phyloP scores from a whole-genome alignment of 2,329 filamentous ascomycete species.

The Neocucurbitaria cava region DNA sequence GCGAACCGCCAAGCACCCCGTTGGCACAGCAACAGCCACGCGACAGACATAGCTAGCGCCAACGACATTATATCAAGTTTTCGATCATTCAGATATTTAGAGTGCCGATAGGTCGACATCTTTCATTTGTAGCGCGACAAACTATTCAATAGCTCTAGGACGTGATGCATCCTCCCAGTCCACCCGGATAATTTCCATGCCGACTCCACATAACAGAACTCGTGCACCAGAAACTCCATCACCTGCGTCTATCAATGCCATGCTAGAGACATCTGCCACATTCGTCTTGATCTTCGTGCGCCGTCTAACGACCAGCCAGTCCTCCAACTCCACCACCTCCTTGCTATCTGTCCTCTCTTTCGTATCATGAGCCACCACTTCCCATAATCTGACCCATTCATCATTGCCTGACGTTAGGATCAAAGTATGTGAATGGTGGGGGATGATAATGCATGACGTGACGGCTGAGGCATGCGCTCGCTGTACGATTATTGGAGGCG shows the following conservation, averaged over 20 bases:
- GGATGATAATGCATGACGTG: slow-evolving; percentile 60
- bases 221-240: slow-evolving; percentile 9
- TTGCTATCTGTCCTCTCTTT: not conserved
- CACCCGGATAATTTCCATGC: slow-evolving; percentile 42
- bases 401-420: slow-evolving; percentile 54
- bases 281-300: slow-evolving; percentile 50
- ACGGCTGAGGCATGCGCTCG: slow-evolving; percentile 76
- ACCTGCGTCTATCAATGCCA: slow-evolving; percentile 50
- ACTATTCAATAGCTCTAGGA: not conserved
- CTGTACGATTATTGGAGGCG: slow-evolving; percentile 53
- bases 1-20: slow-evolving; percentile 18
- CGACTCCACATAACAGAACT: slow-evolving; percentile 43
- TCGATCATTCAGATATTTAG: too few relatives aligned
- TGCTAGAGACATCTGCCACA: slow-evolving; percentile 63
- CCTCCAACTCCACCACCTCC: not conserved
- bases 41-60: too few relatives aligned
- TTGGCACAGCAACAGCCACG: slow-evolving; percentile 23
- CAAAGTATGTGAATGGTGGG: slow-evolving; percentile 13
- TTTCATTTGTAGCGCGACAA: not conserved
- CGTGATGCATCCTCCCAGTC: slow-evolving; percentile 3
- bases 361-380: slow-evolving; percentile 26
- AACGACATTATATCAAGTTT: too few relatives aligned
- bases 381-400: slow-evolving; percentile 58
- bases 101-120: too few relatives aligned
- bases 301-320: slow-evolving; percentile 40